Conservation (phyloP, 441 rosid species). For the Viola pubescens region DNA sequence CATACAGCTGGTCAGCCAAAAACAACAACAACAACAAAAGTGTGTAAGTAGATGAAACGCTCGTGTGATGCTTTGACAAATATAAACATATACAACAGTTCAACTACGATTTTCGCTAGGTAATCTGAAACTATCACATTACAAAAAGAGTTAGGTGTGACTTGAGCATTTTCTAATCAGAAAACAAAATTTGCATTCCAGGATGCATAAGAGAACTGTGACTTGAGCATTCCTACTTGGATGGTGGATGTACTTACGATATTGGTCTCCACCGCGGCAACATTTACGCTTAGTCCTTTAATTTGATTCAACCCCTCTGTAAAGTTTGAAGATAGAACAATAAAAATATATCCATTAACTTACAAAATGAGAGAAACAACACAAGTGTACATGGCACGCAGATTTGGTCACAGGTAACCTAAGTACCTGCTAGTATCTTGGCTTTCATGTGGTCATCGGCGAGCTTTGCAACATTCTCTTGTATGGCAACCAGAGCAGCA, state of each 20-base stretch:
- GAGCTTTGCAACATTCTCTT: slow-evolving; percentile 59
- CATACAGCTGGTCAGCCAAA: slow-evolving; percentile 39
- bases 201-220: neutral
- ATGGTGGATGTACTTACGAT: slow-evolving; percentile 48
- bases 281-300: slow-evolving; percentile 57
- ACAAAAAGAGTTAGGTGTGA: too few species aligned
- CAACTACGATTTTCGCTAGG: too few species aligned
- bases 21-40: neutral
- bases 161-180: neutral
- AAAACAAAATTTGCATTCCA: neutral
- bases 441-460: slow-evolving; percentile 76
- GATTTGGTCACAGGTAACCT: neutral
- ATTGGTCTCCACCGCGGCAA: slow-evolving; percentile 73
- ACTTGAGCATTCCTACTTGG: neutral
- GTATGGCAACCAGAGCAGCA: slow-evolving; percentile 73
- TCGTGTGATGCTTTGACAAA: too few species aligned
- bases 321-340: slow-evolving; percentile 6
- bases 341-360: slow-evolving; percentile 10
- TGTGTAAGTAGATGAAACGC: neutral
- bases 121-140: too few species aligned
- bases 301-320: slow-evolving; percentile 73
- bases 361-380: neutral
- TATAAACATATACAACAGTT: too few species aligned
- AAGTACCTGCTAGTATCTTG: slow-evolving; percentile 62
- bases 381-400: neutral